Evolutionary conservation across 2,329 filamentous ascomycete genomes (phyloP).

Genomic region (Zymoseptoria passerinii): DNA sequence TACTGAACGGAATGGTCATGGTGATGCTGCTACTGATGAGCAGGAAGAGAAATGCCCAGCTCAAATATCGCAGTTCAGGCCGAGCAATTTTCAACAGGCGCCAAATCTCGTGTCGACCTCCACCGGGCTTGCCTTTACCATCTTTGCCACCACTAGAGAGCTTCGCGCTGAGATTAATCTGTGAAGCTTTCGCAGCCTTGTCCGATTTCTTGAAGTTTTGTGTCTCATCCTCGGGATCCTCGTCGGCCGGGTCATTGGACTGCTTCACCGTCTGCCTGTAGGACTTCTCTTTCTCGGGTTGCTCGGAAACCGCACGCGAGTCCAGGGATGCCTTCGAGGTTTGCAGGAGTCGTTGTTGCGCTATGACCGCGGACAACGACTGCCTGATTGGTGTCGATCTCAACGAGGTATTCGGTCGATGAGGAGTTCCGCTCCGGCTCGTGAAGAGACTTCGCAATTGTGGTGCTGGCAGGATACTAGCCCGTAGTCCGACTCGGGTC

Average conservation of each 20-base stretch:
- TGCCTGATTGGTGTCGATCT: background rate
- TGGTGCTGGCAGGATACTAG: background rate
- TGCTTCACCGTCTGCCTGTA: constrained; percentile 15
- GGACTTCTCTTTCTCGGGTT: constrained; percentile 5
- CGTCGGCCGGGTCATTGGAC: constrained; percentile 26
- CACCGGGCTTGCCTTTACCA: constrained; percentile 34
- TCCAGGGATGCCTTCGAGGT: constrained; percentile 14
- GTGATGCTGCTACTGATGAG: constrained; percentile 86
- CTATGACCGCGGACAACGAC: background rate
- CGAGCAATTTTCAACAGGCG: constrained; percentile 80
- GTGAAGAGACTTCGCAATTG: constrained; percentile 17
- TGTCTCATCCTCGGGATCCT: constrained; percentile 44
- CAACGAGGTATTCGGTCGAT: constrained; percentile 8
- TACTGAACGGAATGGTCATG: constrained; percentile 94
- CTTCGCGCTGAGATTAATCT: constrained; percentile 81
- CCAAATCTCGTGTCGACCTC: constrained; percentile 69
- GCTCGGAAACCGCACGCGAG: constrained; percentile 6
- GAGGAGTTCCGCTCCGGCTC: background rate
- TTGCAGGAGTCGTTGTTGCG: constrained; percentile 14
- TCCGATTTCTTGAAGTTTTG: constrained; percentile 64
- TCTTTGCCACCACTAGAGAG: constrained; percentile 68
- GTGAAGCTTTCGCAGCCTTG: constrained; percentile 74
- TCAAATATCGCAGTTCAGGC: constrained; percentile 72
- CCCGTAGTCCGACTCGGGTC: background rate
- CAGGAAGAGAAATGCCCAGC: constrained; percentile 74